phyloP scores from a whole-genome alignment of 352 stramenopile genomes.

The Phytophthora palmivora region DNA sequence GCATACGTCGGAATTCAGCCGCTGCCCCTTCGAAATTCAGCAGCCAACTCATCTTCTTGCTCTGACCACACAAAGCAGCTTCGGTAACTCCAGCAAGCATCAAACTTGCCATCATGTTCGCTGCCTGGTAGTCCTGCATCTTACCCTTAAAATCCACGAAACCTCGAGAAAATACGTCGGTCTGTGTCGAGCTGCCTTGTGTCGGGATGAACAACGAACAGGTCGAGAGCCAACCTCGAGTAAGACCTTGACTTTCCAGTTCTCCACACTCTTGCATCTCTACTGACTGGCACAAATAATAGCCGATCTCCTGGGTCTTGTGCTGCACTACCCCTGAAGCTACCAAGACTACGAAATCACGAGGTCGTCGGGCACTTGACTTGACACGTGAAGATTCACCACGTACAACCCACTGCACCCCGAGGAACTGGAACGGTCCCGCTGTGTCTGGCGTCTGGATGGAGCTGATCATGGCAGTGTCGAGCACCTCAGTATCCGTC shows the following conservation, averaged over 20 bases:
- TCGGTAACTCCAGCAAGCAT: constrained; percentile 36
- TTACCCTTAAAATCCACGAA: constrained; percentile 36
- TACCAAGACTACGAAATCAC: constrained; percentile 47
- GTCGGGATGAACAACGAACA: constrained; percentile 32
- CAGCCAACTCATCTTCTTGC: constrained; percentile 63
- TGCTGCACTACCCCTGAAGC: constrained; percentile 35
- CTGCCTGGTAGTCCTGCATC: constrained; percentile 38
- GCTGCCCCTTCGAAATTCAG: constrained; percentile 28
- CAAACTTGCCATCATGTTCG: constrained; percentile 28
- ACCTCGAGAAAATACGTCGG: constrained; percentile 34
- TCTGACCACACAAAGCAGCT: constrained; percentile 56
- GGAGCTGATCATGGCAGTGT: constrained; percentile 33
- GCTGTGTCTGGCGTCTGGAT: constrained; percentile 27
- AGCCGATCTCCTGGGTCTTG: constrained; percentile 28
- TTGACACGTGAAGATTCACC: constrained; percentile 30
- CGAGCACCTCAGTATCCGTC: constrained; percentile 31
- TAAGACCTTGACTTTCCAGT: constrained; percentile 9
- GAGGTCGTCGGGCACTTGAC: constrained; percentile 18
- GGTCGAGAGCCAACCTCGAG: constrained; percentile 37
- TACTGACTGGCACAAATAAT: constrained; percentile 33
- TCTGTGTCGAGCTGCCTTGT: constrained; percentile 4
- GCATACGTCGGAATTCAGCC: constrained; percentile 22
- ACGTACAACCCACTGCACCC: constrained; percentile 40
- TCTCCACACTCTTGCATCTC: constrained; percentile 22
- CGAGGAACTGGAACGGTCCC: constrained; percentile 42